Percentiles rank a stretch among this genome's conserved stretches.
These are phyloP conservation scores for Candida boidinii DNA, from an alignment of 805 yeast species.

Conservation along the genomic window DNA sequence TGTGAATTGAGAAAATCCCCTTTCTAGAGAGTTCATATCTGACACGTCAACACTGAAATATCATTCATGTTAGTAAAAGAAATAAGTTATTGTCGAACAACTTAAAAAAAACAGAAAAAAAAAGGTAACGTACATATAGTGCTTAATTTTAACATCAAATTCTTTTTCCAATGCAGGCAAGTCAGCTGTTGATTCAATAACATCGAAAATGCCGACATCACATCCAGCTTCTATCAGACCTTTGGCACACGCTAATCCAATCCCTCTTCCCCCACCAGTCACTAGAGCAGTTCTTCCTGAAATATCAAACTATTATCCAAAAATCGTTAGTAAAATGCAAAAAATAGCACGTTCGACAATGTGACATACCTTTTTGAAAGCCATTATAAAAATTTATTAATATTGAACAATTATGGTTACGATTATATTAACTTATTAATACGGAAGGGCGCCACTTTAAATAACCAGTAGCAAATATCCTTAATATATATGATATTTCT, in stretches of 20 bases:
- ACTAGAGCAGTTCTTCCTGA: conserved; percentile 11
- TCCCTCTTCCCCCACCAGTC: conserved; percentile 12
- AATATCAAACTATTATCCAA: conserved; percentile 6
- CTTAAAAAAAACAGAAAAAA: too few species aligned
- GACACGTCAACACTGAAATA: conserved; percentile 7
- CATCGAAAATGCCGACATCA: conserved; percentile 10
- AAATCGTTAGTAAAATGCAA: too few species aligned
- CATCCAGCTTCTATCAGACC: conserved; percentile 11
- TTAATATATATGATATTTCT: too few species aligned
- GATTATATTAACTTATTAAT: too few species aligned
- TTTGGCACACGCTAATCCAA: conserved; percentile 11
- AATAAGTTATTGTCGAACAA: too few species aligned
- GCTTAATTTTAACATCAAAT: conserved; percentile 6
- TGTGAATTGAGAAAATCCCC: conserved; percentile 6
- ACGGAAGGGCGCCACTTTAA: too few species aligned
- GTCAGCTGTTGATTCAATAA: conserved; percentile 5
- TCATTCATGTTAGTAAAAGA: not conserved
- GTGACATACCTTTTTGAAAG: too few species aligned
- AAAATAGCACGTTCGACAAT: too few species aligned
- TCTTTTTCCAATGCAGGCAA: conserved; percentile 2
- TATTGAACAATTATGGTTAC: too few species aligned
- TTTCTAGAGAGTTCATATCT: conserved; percentile 2
- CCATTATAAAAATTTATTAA: too few species aligned
- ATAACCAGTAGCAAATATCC: too few species aligned
- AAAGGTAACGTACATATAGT: conserved; percentile 5